Conservation (phyloP, 129 eudicot genomes). For the Helianthus tuberosus region DNA sequence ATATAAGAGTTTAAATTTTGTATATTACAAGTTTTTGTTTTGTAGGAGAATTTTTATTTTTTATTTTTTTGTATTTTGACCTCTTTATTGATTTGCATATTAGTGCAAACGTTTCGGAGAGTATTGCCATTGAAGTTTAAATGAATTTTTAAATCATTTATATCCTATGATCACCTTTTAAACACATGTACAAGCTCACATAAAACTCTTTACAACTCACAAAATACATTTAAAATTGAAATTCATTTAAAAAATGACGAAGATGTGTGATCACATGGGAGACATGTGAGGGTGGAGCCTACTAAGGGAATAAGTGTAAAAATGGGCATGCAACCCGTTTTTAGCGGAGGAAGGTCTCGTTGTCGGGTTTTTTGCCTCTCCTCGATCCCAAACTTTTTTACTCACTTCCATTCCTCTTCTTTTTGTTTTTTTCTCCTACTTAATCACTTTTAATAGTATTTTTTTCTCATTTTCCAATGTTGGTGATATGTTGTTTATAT, state of each 20-base stretch:
- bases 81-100: too few relatives aligned
- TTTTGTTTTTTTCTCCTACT: neutral
- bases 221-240: neutral
- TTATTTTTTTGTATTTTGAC: too few relatives aligned
- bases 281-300: slow-evolving; percentile 74
- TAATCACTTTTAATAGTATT: neutral
- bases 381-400: slow-evolving; percentile 27
- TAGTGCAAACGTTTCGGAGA: too few relatives aligned
- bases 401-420: slow-evolving; percentile 19
- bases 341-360: slow-evolving; percentile 66
- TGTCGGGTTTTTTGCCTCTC: slow-evolving; percentile 51
- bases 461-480: neutral
- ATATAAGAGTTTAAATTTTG: too few relatives aligned
- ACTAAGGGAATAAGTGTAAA: slow-evolving; percentile 31
- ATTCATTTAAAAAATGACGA: neutral
- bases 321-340: slow-evolving; percentile 37
- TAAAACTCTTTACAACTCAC: neutral
- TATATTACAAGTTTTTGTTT: too few relatives aligned
- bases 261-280: slow-evolving; percentile 59
- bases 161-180: neutral
- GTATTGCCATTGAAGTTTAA: too few relatives aligned
- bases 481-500: too few relatives aligned
- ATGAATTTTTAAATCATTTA: too few relatives aligned
- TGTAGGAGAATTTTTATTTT: too few relatives aligned
- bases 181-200: neutral